phyloP scores from a whole-genome alignment of 1,284 basidiomycete genomes.

The Cryptococcus sp. region DNA sequence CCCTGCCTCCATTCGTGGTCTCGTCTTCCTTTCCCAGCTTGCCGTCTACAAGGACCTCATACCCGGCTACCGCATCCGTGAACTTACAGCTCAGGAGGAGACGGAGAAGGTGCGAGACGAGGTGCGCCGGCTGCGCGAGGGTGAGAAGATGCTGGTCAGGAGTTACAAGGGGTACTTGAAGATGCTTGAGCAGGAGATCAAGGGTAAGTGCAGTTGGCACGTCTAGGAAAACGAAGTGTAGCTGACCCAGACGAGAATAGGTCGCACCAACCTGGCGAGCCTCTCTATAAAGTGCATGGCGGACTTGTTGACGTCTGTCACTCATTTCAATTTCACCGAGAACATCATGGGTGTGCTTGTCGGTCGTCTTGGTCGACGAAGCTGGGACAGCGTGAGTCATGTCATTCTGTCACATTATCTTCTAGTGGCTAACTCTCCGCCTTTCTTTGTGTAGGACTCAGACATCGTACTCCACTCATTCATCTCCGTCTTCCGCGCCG shows the following conservation, averaged over 20 bases:
- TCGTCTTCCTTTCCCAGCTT: slow-evolving; percentile 85
- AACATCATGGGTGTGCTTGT: slow-evolving; percentile 90
- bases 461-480: slow-evolving; percentile 77
- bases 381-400: slow-evolving; percentile 74
- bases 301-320: slow-evolving; percentile 72
- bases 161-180: slow-evolving; percentile 88
- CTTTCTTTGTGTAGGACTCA: slow-evolving; percentile 57
- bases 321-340: slow-evolving; percentile 95
- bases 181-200: slow-evolving; percentile 77
- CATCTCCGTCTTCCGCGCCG: slow-evolving; percentile 73
- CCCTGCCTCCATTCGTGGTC: slow-evolving; percentile 76
- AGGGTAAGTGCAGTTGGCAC: slow-evolving; percentile 58
- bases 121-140: slow-evolving; percentile 85
- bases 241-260: slow-evolving; percentile 49
- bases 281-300: slow-evolving; percentile 81
- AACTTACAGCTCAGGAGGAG: slow-evolving; percentile 84
- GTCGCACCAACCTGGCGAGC: slow-evolving; percentile 66
- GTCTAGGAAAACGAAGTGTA: background rate
- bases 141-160: slow-evolving; percentile 89
- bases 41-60: slow-evolving; percentile 95
- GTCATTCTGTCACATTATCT: background rate
- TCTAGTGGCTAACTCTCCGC: background rate
- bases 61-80: slow-evolving; percentile 73
- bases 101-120: slow-evolving; percentile 92
- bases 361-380: slow-evolving; percentile 73